Base-by-base conservation (phyloP, 768 basidiomycete genomes). In the Neoboletus magnificus region DNA sequence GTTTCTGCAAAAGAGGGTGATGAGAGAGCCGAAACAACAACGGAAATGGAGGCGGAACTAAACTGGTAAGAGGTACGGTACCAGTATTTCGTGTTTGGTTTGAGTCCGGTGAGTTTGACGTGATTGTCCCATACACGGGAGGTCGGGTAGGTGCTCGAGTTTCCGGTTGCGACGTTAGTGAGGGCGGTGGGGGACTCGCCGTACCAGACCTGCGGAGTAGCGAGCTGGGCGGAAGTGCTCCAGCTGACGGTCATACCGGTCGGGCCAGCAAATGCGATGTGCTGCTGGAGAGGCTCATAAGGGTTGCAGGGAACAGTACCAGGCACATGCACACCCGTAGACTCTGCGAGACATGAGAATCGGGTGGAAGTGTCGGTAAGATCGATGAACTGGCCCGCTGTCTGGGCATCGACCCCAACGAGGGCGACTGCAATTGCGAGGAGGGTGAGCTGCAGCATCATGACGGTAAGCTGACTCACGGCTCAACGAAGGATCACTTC, bases 81-180 rank as follows among this genome's bases (percentile, higher is more conserved):
- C 67, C 67, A 69, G 45, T 68, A 68, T 25, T 52, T 62, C 15
- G 67, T 69, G 9, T 50, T 43, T 15, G 67, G 45, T n/a, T 61
- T 52, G 30, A 68, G 59, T 11, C 61, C 65, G 6, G 61, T 67
- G 32, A 68, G 30, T 42, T 58, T 69, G 25, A 68, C 67, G 39
- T 68, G 67, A 49, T 69, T 69, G 47, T 68, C 58, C 22, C 61
- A 68, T 22, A 69, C 67, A 43, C 62, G 63, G 5, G 67, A 68
- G 16, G 54, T 50, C 16, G 61, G 59, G 47, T 66, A 69, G 4
- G 67, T 68, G 44, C 45, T 51, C 29, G 65, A 69, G 13, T 0
- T 52, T 37, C 67, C 67, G 16, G 50, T 54, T 22, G 59, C 62
- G 15, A 68, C 56, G 9, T 41, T 65, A 18, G 54, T 59, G 33